Conservation (phyloP, 148 eudicot genomes). For the Vaccinium vitisidaea region DNA sequence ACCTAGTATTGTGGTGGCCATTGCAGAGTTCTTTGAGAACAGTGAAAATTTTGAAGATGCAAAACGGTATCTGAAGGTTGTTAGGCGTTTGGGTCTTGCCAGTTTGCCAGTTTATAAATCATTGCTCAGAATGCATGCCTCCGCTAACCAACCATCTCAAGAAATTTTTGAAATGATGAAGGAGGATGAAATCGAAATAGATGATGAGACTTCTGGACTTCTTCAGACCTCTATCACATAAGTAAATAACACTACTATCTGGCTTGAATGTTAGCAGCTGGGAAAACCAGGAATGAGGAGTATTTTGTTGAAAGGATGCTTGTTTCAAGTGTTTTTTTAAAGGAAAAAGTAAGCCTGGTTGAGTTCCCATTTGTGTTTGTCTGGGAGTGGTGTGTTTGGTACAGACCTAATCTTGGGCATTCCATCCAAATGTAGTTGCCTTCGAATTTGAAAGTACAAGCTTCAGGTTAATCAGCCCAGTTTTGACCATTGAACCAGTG, state of each 20-base stretch:
- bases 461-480: neutral
- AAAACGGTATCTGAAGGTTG: constrained; percentile 16
- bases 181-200: constrained; percentile 26
- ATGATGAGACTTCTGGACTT: constrained; percentile 24
- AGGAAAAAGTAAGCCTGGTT: neutral
- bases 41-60: constrained; percentile 27
- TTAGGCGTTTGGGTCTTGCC: constrained; percentile 24
- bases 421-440: neutral
- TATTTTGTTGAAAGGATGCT: neutral
- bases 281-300: neutral
- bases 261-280: neutral
- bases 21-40: constrained; percentile 25
- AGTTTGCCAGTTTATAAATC: constrained; percentile 27
- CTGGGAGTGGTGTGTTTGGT: neutral
- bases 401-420: neutral
- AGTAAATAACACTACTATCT: neutral
- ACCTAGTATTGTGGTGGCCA: constrained; percentile 21
- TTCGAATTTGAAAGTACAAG: neutral
- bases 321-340: neutral
- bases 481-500: neutral
- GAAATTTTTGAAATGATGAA: constrained; percentile 25
- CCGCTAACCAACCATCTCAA: neutral
- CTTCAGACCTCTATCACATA: constrained; percentile 6
- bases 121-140: constrained; percentile 24
- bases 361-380: neutral